Percentiles rank a stretch among this genome's conserved stretches.
These are phyloP conservation scores for Turnera subulata DNA, from an alignment of 345 rosid genomes.

Conservation along the genomic window DNA sequence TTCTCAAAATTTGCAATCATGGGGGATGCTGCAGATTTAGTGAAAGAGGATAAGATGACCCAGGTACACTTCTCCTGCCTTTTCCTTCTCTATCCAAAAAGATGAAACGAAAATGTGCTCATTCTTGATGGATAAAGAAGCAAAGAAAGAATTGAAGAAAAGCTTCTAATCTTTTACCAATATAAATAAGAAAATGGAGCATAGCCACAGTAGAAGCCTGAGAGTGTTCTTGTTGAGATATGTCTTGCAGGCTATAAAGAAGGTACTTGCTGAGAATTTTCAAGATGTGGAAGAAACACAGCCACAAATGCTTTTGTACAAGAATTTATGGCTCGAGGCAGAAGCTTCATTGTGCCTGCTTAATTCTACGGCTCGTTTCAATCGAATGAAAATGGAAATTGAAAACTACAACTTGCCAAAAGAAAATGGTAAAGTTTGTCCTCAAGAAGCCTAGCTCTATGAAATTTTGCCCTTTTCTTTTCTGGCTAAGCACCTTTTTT, in stretches of 20 bases:
- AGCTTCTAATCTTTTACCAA: too few relatives aligned
- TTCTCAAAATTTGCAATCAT: constrained; percentile 14
- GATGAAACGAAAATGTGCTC: neutral
- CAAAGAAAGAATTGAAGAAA: neutral
- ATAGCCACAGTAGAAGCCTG: too few relatives aligned
- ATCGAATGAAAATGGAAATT: constrained; percentile 54
- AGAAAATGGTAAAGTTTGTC: constrained; percentile 29
- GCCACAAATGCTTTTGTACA: constrained; percentile 59
- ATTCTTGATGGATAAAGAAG: neutral
- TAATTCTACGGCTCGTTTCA: constrained; percentile 63
- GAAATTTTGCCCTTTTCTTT: too few relatives aligned
- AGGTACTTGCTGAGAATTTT: constrained; percentile 58
- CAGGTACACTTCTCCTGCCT: constrained; percentile 46
- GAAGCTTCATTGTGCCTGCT: constrained; percentile 78
- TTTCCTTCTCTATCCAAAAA: neutral
- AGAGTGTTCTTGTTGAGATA: constrained; percentile 4
- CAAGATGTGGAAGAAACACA: constrained; percentile 48
- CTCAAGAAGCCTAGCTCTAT: too few relatives aligned
- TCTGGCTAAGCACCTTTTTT: too few relatives aligned
- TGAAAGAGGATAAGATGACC: constrained; percentile 47
- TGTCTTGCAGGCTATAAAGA: constrained; percentile 64
- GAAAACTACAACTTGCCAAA: constrained; percentile 33
- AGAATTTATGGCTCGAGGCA: constrained; percentile 94
- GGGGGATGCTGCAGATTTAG: constrained; percentile 24
- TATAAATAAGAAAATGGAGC: too few relatives aligned